A percentile compares a stretch with the other conserved stretches of the same genome.
Evolutionary conservation across 148 eudicot genomes (phyloP).

Genomic region (Rhododendron griersonianum): DNA sequence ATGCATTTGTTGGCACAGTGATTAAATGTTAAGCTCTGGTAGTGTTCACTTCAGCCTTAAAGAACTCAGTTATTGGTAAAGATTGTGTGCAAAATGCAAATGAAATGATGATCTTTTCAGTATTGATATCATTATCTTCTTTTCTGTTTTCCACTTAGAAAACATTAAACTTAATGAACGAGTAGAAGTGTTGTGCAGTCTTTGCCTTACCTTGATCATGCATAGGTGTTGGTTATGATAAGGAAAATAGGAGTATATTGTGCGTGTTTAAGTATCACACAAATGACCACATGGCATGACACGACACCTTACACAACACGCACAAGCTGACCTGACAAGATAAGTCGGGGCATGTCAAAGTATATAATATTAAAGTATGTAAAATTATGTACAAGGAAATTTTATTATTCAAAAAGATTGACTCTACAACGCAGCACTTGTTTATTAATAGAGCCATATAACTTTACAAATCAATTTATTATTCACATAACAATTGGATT

Average conservation of each 20-base stretch:
- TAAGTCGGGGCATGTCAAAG: neutral
- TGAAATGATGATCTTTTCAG: neutral
- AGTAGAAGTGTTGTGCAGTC: neutral
- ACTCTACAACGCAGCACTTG: neutral
- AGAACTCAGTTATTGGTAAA: neutral
- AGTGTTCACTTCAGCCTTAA: neutral
- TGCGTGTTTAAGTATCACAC: neutral
- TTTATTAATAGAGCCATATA: neutral
- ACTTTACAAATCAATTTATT: neutral
- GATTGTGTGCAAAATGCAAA: neutral
- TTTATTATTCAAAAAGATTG: neutral
- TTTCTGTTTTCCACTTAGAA: neutral
- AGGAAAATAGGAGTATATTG: neutral
- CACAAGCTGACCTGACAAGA: neutral
- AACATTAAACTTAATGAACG: neutral
- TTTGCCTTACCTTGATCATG: neutral
- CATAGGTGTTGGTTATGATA: neutral
- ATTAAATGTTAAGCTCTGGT: neutral
- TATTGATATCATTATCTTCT: neutral
- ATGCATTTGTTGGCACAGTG: constrained; percentile 3
- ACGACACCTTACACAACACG: neutral
- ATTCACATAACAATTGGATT: neutral
- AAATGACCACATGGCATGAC: neutral
- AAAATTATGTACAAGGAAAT: neutral
- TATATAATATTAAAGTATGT: neutral